Percentiles rank a stretch among this genome's conserved stretches.
Evolutionary conservation across 73 alveolate species (phyloP).

Genomic region (Tetrahymena elliotti): DNA sequence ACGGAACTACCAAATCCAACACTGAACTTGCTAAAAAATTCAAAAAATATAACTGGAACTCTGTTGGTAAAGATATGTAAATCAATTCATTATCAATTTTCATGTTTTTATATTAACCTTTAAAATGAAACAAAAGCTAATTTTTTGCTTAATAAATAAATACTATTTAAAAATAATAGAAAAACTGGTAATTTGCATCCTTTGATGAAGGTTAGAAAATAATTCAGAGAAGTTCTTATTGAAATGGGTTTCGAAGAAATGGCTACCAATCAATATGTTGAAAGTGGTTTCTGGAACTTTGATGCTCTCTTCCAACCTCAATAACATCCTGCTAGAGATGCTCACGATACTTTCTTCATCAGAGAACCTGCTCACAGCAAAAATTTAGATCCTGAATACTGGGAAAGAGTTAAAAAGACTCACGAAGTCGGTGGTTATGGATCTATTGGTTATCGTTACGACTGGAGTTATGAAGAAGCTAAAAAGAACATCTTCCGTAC

Average conservation of each 20-base stretch:
- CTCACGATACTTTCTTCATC: constrained; percentile 99
- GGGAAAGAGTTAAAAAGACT: constrained; percentile 89
- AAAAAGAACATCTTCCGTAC: constrained; percentile 97
- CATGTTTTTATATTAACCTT: constrained; percentile 6
- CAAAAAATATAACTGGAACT: constrained; percentile 79
- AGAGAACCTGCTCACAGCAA: constrained; percentile 65
- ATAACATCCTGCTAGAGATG: constrained; percentile 99
- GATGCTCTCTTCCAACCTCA: constrained; percentile 99
- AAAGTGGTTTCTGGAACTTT: constrained; percentile 99
- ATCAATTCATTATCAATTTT: background rate
- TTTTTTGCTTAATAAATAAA: background rate
- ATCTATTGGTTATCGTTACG: constrained; percentile 95
- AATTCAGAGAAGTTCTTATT: constrained; percentile 90
- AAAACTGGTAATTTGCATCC: constrained; percentile 94
- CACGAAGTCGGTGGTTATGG: constrained; percentile 98
- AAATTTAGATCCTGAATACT: constrained; percentile 77
- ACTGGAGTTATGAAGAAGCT: constrained; percentile 96
- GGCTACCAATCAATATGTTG: constrained; percentile 99
- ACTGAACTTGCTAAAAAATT: constrained; percentile 30
- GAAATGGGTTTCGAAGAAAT: constrained; percentile 99
- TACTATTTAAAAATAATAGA: background rate
- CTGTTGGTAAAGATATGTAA: constrained; percentile 66
- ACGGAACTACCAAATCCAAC: background rate
- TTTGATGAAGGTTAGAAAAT: constrained; percentile 90
- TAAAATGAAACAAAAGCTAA: too few species aligned